These are phyloP conservation scores for Paecilomyces variotii DNA, from an alignment of 2,329 filamentous ascomycete genomes.

Conservation along the genomic window DNA sequence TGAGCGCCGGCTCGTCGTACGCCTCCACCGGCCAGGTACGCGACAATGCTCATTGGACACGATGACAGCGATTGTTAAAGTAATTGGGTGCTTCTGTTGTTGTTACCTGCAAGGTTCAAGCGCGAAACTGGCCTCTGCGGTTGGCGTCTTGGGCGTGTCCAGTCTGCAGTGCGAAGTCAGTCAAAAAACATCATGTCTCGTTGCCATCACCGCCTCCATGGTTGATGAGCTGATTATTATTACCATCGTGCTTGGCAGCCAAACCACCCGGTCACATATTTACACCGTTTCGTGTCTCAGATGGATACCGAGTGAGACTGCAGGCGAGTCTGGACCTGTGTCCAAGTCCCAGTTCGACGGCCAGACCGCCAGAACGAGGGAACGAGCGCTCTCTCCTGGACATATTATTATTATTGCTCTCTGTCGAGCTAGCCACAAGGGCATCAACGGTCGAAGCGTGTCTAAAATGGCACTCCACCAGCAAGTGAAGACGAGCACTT, in stretches of 20 bases:
- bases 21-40: neutral
- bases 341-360: neutral
- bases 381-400: neutral
- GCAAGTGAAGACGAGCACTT: neutral
- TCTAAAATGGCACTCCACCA: neutral
- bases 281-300: neutral
- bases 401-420: neutral
- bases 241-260: neutral
- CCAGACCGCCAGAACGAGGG: neutral
- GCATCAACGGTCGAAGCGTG: neutral
- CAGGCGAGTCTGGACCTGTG: neutral
- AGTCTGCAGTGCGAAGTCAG: neutral
- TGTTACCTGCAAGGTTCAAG: neutral
- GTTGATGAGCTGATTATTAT: neutral
- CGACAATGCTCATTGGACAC: neutral
- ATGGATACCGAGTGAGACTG: neutral
- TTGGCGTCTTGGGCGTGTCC: neutral
- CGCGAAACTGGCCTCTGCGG: neutral
- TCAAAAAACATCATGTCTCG: neutral
- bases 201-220: neutral
- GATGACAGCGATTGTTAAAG: neutral
- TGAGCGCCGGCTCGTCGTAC: neutral
- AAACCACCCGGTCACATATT: neutral
- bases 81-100: neutral
- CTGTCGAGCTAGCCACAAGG: neutral